Base-by-base conservation (phyloP, 2,329 filamentous ascomycete genomes). In the Alternaria dauci region DNA sequence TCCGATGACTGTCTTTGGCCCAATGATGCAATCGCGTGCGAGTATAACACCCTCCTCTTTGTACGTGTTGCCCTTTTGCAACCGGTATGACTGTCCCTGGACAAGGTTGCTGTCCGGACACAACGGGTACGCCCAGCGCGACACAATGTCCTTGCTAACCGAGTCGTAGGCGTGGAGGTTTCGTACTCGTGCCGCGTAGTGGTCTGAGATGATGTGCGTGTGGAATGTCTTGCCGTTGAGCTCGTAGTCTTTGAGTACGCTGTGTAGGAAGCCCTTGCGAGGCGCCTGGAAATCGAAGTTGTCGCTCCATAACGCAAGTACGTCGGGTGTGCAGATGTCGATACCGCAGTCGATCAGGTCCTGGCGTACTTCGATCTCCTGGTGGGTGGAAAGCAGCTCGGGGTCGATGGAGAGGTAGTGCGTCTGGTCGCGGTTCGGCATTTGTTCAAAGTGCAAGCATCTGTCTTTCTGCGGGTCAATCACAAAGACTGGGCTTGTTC, bases 191-290 rank as follows among this genome's bases (percentile, higher is more conserved):
- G 94, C 93, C 1, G 93, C 92, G 74, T 98, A 99, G 60, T 92
- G 88, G 52, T 93, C 87, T 36, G 88, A 86, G 44, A 96, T 83
- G 65, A 98, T 90, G 71, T 98, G 91, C 2, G 93, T 91, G 76
- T 97, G 93, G 53, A 99, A 92, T n/a, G 93, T 93, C 82, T 98
- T 97, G 60, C 94, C 94, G 77, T 98, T 98, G 58, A 98, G 84
- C 76, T 99, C 95, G 82, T 93, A 97, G 77, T 99, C 95, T 81
- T 97, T 97, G 55, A 99, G 82, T 1, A 98, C 93, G 60, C 94
- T 94, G 75, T 94, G 92, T 36, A 99, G 81, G 71, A 97, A 97
- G 72, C 96, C 93, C 71, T 90, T 90, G 55, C 94, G 87, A 1
- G 94, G 93, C 8, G 93, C 86, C 76, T 97, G 93, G 78, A 97